These are phyloP conservation scores for Russula olivacea DNA, from an alignment of 768 basidiomycete species.

Conservation along the genomic window DNA sequence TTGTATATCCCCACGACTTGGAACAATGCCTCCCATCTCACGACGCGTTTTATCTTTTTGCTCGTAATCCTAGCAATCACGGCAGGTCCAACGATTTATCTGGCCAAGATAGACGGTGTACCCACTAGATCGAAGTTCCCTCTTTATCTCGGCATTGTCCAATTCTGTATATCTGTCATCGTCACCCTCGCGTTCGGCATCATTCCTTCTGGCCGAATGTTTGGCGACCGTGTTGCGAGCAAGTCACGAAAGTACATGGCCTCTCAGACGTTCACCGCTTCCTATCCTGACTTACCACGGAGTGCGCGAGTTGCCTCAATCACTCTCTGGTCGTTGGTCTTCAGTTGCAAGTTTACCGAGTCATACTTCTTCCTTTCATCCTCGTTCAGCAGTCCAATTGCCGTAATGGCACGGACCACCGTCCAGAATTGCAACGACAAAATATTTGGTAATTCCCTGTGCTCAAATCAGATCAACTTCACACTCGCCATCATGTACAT, in stretches of 20 bases:
- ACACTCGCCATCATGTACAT: constrained; percentile 97
- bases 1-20: constrained; percentile 97
- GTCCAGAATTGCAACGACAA: constrained; percentile 87
- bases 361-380: constrained; percentile 98
- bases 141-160: constrained; percentile 86
- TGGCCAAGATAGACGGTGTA: constrained; percentile 74
- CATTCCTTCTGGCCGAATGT: constrained; percentile 96
- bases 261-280: constrained; percentile 97
- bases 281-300: constrained; percentile 76
- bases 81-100: constrained; percentile 89
- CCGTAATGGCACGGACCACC: constrained; percentile 93
- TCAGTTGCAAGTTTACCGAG: constrained; percentile 93
- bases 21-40: constrained; percentile 97
- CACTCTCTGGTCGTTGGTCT: constrained; percentile 84
- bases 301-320: constrained; percentile 78
- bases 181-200: constrained; percentile 80
- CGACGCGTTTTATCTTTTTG: constrained; percentile 88
- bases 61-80: constrained; percentile 90
- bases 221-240: constrained; percentile 95
- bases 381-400: constrained; percentile 94
- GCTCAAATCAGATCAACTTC: constrained; percentile 90
- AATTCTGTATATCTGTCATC: constrained; percentile 86
- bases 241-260: constrained; percentile 98
- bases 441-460: constrained; percentile 72
- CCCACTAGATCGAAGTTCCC: constrained; percentile 59